Percentiles rank a stretch among this genome's conserved stretches.
Evolutionary conservation across 176 grass and related monocot species (phyloP).

Genomic region (Panicum miliaceum): DNA sequence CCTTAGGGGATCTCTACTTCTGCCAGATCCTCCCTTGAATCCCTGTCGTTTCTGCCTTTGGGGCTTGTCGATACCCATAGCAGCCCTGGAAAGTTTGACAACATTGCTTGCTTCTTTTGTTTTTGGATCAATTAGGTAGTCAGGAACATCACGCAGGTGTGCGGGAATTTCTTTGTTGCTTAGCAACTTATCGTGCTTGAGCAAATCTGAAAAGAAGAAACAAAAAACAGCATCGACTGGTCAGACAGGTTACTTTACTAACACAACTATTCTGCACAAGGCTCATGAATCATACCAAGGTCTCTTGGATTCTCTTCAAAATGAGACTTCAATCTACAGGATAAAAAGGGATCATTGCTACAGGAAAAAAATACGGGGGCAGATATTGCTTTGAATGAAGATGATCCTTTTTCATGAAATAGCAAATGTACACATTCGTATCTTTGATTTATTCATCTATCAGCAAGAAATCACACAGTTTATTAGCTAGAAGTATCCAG

Average conservation of each 20-base stretch:
- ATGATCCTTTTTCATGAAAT: slow-evolving; percentile 13
- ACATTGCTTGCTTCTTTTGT: slow-evolving; percentile 86
- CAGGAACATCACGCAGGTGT: slow-evolving; percentile 81
- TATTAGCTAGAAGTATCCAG: slow-evolving; percentile 19
- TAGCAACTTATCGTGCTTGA: slow-evolving; percentile 93
- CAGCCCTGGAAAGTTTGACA: slow-evolving; percentile 82
- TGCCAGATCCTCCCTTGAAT: slow-evolving; percentile 76
- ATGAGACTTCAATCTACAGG: slow-evolving; percentile 91
- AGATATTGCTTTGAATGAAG: slow-evolving; percentile 10
- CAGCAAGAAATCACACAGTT: not conserved
- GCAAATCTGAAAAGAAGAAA: slow-evolving; percentile 63
- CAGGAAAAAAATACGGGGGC: not conserved
- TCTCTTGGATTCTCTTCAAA: slow-evolving; percentile 96
- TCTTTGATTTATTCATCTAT: not conserved
- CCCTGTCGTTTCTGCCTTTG: slow-evolving; percentile 59
- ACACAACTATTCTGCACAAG: slow-evolving; percentile 18
- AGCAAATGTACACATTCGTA: not conserved
- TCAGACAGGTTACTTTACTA: slow-evolving; percentile 22
- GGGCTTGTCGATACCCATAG: slow-evolving; percentile 69
- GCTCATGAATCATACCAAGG: slow-evolving; percentile 63
- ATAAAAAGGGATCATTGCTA: slow-evolving; percentile 21
- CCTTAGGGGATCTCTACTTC: slow-evolving; percentile 83
- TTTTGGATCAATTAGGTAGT: slow-evolving; percentile 83
- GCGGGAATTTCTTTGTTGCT: slow-evolving; percentile 79
- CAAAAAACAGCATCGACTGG: slow-evolving; percentile 23